phyloP scores from a whole-genome alignment of 2,329 filamentous ascomycete genomes.

The Tricladium varicosporioides region DNA sequence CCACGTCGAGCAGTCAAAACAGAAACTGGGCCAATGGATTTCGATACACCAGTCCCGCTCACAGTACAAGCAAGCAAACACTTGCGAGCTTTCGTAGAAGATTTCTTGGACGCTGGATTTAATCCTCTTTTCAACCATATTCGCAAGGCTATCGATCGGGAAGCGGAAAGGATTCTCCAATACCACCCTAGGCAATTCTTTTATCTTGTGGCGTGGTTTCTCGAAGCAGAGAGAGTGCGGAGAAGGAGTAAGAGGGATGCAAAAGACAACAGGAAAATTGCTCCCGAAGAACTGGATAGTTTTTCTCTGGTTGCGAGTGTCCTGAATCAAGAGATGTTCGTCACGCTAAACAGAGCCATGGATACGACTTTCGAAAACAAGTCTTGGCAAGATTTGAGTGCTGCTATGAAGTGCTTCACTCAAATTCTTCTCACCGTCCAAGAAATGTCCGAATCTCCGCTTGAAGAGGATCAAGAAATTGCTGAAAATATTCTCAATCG shows the following conservation, averaged over 20 bases:
- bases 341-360: slow-evolving; percentile 81
- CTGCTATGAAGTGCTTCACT: slow-evolving; percentile 90
- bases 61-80: slow-evolving; percentile 72
- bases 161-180: slow-evolving; percentile 76
- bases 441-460: slow-evolving; percentile 79
- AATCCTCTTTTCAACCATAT: slow-evolving; percentile 86
- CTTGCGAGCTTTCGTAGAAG: slow-evolving; percentile 79
- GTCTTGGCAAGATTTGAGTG: slow-evolving; percentile 81
- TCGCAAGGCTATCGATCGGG: slow-evolving; percentile 84
- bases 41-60: slow-evolving; percentile 70
- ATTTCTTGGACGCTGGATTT: slow-evolving; percentile 93
- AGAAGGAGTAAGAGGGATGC: slow-evolving; percentile 57
- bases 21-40: slow-evolving; percentile 66
- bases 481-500: slow-evolving; percentile 95
- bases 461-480: slow-evolving; percentile 96
- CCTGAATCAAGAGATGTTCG: slow-evolving; percentile 92
- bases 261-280: slow-evolving; percentile 44
- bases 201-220: slow-evolving; percentile 89
- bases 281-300: slow-evolving; percentile 60
- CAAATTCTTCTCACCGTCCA: slow-evolving; percentile 91
- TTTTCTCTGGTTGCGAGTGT: slow-evolving; percentile 88
- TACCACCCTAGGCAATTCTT: slow-evolving; percentile 85
- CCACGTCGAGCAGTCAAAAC: slow-evolving; percentile 63
- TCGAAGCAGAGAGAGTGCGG: slow-evolving; percentile 78
- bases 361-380: slow-evolving; percentile 78